Conservation (phyloP, 2,329 filamentous ascomycete genomes). For the Talaromyces albobiverticillius region DNA sequence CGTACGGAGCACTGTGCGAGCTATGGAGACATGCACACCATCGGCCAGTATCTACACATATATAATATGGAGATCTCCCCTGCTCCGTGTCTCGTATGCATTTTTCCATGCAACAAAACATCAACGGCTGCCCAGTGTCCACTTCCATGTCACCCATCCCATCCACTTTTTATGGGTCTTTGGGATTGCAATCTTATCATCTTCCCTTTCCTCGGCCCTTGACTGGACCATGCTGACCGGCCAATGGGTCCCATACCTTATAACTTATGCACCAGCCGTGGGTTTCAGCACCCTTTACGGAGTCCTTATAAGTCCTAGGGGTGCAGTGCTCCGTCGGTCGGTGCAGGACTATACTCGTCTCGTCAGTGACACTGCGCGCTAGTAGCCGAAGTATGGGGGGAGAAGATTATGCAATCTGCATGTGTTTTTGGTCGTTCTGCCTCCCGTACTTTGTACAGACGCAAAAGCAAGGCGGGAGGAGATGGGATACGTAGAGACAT, state of each 20-base stretch:
- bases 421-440: neutral
- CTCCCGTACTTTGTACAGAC: no score
- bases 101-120: neutral
- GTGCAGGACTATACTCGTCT: neutral
- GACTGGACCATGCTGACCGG: neutral
- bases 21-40: no score
- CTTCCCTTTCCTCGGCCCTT: neutral
- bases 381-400: neutral
- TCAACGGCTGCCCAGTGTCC: conserved; percentile 1
- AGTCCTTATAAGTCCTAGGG: neutral
- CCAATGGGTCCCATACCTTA: neutral
- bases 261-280: neutral
- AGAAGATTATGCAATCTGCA: no score
- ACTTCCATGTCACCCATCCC: neutral
- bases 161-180: conserved; percentile 10
- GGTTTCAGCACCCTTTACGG: neutral
- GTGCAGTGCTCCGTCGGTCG: neutral
- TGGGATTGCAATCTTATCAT: neutral
- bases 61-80: neutral
- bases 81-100: neutral
- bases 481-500: neutral
- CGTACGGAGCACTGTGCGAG: no score
- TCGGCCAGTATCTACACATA: no score
- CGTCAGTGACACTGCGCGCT: neutral
- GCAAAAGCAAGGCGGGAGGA: no score